Conservation (phyloP, 306 rosid species). For the Crotalaria pallida region DNA sequence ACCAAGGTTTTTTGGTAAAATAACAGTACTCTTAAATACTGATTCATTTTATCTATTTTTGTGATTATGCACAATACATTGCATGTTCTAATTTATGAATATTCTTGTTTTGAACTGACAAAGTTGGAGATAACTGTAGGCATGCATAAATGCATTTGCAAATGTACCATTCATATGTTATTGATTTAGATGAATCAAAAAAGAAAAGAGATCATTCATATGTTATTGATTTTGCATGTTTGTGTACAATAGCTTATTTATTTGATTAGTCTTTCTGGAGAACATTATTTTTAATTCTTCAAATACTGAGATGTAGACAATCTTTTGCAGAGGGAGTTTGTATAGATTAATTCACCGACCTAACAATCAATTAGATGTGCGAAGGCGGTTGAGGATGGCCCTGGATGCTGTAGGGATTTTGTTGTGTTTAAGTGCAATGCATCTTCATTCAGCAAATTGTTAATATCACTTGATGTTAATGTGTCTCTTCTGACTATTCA, state of each 20-base stretch:
- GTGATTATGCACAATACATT: background rate
- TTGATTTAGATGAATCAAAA: background rate
- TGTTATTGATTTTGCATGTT: background rate
- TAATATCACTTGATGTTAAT: slow-evolving; percentile 12
- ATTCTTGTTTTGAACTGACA: background rate
- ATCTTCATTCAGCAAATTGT: background rate
- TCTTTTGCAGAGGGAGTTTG: slow-evolving; percentile 90
- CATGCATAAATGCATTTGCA: background rate
- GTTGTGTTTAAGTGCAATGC: slow-evolving; percentile 19
- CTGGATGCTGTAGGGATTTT: slow-evolving; percentile 77
- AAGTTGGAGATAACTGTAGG: background rate
- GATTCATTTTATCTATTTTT: background rate
- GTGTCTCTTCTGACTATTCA: slow-evolving; percentile 32
- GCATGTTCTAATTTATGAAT: background rate
- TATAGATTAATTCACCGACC: slow-evolving; percentile 96
- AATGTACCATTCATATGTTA: background rate
- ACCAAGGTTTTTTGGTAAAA: background rate
- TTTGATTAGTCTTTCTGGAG: slow-evolving; percentile 7
- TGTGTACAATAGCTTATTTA: background rate
- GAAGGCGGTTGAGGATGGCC: slow-evolving; percentile 96
- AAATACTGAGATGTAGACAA: slow-evolving; percentile 32
- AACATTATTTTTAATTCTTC: slow-evolving; percentile 10
- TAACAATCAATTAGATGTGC: slow-evolving; percentile 91
- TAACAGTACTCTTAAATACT: background rate
- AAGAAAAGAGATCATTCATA: background rate